Base-by-base conservation (phyloP, 2,329 filamentous ascomycete genomes). In the Penicillium sp. region DNA sequence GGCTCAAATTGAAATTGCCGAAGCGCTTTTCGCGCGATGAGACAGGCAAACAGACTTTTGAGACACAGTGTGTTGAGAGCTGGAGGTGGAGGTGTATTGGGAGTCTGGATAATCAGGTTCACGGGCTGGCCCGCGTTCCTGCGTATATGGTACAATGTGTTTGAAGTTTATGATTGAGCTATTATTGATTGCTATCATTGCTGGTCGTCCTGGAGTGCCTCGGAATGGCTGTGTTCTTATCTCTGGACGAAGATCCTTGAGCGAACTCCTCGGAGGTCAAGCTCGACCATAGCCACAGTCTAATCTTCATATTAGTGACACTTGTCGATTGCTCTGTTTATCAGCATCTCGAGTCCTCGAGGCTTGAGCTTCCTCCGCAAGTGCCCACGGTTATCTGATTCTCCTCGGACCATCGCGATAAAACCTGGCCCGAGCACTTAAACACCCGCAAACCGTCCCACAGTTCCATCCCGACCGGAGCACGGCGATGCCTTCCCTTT, bases 401-500 rank as follows among this genome's bases (percentile, higher is more conserved):
- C 22, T 47, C 45, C n/a, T 4, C 10, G 31, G 47, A n/a, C 31
- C 28, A 48, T 28, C 25, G 15, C 31, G 47, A 49, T 49, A 35
- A 37, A 42, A 54, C 42, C 39, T 65, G 60, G 63, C 54, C 61
- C 55, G 52, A 61, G 59, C 64, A 60, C 34, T 47, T 10, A 15
- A 31, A 41, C 43, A 41, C 45, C 37, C 45, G 25, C 43, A 31
- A 31, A 8, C 3, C 49, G 57, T 56, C n/a, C 58, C 55, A 65
- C 50, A 59, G 57, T 57, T 65, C 47, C 25, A 57, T 42, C 17
- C 35, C 41, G 55, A 52, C 38, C 50, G 34, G 47, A 15, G 17
- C 37, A 57, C 62, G 62, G 63, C 63, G 54, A 39, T 63, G 52
- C 35, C 50, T 48, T 43, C 63, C 58, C 31, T 51, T 66, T 60